A percentile compares a stretch with the other conserved stretches of the same genome.
Evolutionary conservation across 441 rosid species (phyloP).

Genomic region (Viola pubescens): DNA sequence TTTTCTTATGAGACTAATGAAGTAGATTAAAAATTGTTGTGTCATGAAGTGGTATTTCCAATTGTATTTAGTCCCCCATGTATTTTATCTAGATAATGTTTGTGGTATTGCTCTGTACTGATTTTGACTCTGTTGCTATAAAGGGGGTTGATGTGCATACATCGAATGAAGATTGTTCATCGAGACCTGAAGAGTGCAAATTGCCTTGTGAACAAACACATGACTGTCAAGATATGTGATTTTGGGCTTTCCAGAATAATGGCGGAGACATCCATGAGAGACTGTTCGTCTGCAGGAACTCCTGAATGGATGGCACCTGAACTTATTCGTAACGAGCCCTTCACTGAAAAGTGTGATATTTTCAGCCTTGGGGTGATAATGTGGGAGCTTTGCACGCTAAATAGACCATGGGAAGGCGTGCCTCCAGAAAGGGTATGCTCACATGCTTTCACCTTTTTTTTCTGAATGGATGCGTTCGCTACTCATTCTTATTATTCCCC

Average conservation of each 20-base stretch:
- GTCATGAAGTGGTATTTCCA: not conserved
- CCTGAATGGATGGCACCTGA: constrained; percentile 99
- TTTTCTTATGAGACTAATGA: not conserved
- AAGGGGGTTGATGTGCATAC: constrained; percentile 96
- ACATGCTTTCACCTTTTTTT: not conserved
- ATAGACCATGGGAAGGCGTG: constrained; percentile 93
- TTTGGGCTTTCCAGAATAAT: constrained; percentile 87
- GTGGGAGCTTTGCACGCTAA: constrained; percentile 92
- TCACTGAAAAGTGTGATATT: constrained; percentile 88
- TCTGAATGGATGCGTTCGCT: too few relatives aligned
- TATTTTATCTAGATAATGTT: too few relatives aligned
- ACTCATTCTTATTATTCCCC: too few relatives aligned
- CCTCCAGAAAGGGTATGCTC: constrained; percentile 68
- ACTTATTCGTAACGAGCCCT: constrained; percentile 83
- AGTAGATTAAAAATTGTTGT: not conserved
- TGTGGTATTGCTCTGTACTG: constrained; percentile 2
- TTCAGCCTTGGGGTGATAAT: constrained; percentile 92
- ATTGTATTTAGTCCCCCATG: not conserved
- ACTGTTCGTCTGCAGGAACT: constrained; percentile 83
- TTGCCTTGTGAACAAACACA: constrained; percentile 80
- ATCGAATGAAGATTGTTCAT: constrained; percentile 90
- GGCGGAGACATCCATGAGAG: constrained; percentile 54
- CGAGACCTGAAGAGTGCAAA: constrained; percentile 93
- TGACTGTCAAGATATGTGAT: constrained; percentile 85
- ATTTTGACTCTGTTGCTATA: constrained; percentile 10